phyloP scores from a whole-genome alignment of 306 rosid genomes.

The Pachyrhizus erosus region DNA sequence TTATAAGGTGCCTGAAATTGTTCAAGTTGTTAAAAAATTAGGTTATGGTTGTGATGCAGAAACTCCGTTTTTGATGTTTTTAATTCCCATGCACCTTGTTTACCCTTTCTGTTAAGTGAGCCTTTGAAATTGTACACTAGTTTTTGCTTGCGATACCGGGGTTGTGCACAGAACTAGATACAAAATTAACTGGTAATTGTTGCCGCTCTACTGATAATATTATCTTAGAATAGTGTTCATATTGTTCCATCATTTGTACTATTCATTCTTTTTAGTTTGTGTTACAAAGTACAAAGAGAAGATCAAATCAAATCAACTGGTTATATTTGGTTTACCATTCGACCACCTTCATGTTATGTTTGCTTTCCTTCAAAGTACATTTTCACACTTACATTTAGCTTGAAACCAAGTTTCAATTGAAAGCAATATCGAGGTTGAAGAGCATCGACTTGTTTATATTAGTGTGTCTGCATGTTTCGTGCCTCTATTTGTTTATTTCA shows the following conservation, averaged over 20 bases:
- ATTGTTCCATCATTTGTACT: not conserved
- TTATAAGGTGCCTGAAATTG: not conserved
- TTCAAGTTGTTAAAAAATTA: not conserved
- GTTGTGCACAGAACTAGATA: not conserved
- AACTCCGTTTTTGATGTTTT: not conserved
- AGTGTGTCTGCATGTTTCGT: not conserved
- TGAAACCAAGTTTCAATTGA: too few relatives aligned
- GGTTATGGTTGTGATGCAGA: not conserved
- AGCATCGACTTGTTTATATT: slow-evolving; percentile 4
- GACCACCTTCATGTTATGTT: too few relatives aligned
- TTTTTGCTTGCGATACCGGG: too few relatives aligned
- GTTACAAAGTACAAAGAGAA: not conserved
- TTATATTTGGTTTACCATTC: too few relatives aligned
- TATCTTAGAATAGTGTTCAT: not conserved
- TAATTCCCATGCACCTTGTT: not conserved
- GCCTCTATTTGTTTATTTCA: slow-evolving; percentile 9
- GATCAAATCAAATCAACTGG: not conserved
- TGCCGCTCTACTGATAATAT: too few relatives aligned
- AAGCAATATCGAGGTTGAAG: too few relatives aligned
- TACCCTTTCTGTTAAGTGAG: not conserved
- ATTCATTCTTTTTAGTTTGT: not conserved
- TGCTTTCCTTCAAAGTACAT: not conserved
- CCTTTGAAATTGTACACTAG: not conserved
- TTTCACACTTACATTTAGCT: not conserved
- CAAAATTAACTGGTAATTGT: not conserved